Base-by-base conservation (phyloP, 2,329 filamentous ascomycete genomes). In the Fusarium secorum region DNA sequence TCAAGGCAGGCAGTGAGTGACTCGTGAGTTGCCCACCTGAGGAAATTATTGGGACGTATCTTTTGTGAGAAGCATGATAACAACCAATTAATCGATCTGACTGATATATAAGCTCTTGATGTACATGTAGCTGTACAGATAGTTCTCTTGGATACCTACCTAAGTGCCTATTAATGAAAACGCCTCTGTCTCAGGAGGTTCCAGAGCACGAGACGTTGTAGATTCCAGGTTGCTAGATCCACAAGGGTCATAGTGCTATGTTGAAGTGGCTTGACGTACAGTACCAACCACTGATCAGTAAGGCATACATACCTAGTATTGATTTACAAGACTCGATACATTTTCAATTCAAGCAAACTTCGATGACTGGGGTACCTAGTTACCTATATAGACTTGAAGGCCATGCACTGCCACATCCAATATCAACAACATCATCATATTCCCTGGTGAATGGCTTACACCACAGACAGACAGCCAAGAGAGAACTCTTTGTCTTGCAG, bases 121-220 rank as follows among this genome's bases (percentile, higher is more conserved):
- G 48, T 15, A 48, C n/a, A 20, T 51, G 32, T n/a, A 20, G 28
- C 28, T 51, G 15, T 14, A 26, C 13, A 35, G 13, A 51, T 35
- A 28, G 14, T 24, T 20, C 22, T 32, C 20, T 52, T 28, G 26
- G 41, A 61, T 22, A 38, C 11, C 14, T 33, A 33, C 32, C n/a
- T 18, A 15, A 20, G 15, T 13, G 30, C 41, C 48, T 51, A 20
- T 38, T 48, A 18, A 30, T 51, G 30, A 68, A 28, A 42, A 68
- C 65, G 51, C 65, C 57, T 52, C 20, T 68, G 65, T 68, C 45
- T 68, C 51, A 68, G 51, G 33, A 45, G 39, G 33, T 66, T 24
- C 24, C 39, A 51, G 38, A 53, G 41, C 32, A 39, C 33, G 22
- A 49, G 22, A 62, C 15, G 15, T 36, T 46, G 36, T 46, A 56